Evolutionary conservation across 768 basidiomycete species (phyloP).

Genomic region (Serpula lacrymans): DNA sequence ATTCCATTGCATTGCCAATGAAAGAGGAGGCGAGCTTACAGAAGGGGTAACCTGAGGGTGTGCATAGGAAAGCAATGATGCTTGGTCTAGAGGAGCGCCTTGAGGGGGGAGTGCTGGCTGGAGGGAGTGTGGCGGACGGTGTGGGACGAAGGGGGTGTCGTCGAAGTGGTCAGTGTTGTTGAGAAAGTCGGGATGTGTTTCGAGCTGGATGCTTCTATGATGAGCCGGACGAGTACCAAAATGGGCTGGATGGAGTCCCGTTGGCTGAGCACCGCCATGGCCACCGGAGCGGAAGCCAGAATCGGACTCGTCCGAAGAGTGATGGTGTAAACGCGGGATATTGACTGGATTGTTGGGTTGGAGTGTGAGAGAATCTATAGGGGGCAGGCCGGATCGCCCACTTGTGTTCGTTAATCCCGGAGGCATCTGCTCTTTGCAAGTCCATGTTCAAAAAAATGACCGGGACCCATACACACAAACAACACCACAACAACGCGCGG

Average conservation of each 20-base stretch:
- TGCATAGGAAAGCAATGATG: constrained; percentile 4
- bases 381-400: constrained; percentile 10
- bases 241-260: constrained; percentile 8
- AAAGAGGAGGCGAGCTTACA: too few relatives aligned
- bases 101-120: constrained; percentile 12
- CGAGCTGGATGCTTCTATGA: constrained; percentile 11
- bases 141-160: constrained; percentile 28
- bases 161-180: constrained; percentile 16
- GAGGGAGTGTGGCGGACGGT: constrained; percentile 17
- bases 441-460: constrained; percentile 24
- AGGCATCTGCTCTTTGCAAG: constrained; percentile 21
- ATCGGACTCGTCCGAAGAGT: constrained; percentile 18
- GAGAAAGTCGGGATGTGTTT: constrained; percentile 10
- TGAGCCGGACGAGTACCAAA: constrained; percentile 10
- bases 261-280: constrained; percentile 11
- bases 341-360: constrained; percentile 6
- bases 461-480: constrained; percentile 34
- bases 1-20: too few relatives aligned
- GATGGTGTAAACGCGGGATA: constrained; percentile 11
- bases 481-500: constrained; percentile 19
- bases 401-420: constrained; percentile 15
- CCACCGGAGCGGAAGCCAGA: constrained; percentile 11
- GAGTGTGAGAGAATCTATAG: constrained; percentile 12
- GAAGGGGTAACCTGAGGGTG: constrained; percentile 11
- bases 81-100: constrained; percentile 14